Evolutionary conservation across 1,139 yeast genomes (phyloP), one percentile per base, ranked within the genome.

Genomic region (Scheffersomyces parashehatae): DNA sequence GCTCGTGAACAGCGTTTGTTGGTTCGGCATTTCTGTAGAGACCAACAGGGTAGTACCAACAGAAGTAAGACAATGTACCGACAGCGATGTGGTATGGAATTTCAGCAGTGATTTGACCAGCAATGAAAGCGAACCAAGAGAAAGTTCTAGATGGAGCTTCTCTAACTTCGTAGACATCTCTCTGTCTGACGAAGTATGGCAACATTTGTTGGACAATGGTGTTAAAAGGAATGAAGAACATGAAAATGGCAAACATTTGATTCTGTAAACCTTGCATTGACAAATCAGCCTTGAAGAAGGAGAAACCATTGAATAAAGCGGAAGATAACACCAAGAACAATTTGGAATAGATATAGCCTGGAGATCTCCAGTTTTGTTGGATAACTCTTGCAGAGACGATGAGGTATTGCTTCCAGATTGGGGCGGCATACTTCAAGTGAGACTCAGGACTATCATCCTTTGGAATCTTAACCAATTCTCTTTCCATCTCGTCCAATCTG

Each of bases 291-390:
- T 82, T 82, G 71, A 71, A 87, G 62, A 85, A 86, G 2, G 89
- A 76, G 60, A 87, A 86, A 31, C 95, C 95, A 57, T 83, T 82
- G 66, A 85, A 83, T 33, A 86, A 52, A 12, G 83, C 68, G 37
- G 85, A 65, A 29, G 75, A 58, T 29, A 75, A 52, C 29, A 80
- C 68, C 58, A 85, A 70, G 51, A 79, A 67, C 20, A 83, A 42
- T 67, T 86, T 85, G 41, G 88, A 73, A 78, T 85, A 85, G 39
- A 85, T 77, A 60, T 84, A 85, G 26, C 70, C 57, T 15, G 93
- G 93, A n/a, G 88, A 75, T 70, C 95, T 78, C 86, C 87, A 86
- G 59, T 82, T 77, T 59, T 83, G 87, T 54, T 80, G 75, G 51
- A 82, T 66, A 33, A 79, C 81, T 62, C 88, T 78, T 40, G 62